A percentile compares a stretch with the other conserved stretches of the same genome.
Conservation (phyloP, 805 yeast genomes). For the Priceomyces medius region DNA sequence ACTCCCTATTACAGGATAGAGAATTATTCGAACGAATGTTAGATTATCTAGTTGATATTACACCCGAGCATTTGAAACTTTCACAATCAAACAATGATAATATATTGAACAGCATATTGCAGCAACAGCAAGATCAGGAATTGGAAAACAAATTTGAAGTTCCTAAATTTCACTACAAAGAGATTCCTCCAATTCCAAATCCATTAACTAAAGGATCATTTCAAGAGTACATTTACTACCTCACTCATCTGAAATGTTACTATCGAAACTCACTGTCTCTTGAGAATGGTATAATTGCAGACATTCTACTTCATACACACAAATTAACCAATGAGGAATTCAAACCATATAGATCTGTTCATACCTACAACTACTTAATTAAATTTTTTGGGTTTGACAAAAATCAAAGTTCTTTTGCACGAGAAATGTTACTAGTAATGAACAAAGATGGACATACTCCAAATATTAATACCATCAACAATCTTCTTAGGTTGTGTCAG, state of each 20-base stretch:
- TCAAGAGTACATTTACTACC: constrained; percentile 32
- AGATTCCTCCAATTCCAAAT: constrained; percentile 33
- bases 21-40: constrained; percentile 32
- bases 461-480: constrained; percentile 40
- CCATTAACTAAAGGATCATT: constrained; percentile 28
- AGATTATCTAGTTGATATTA: constrained; percentile 26
- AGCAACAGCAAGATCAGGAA: constrained; percentile 20
- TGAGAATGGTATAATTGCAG: constrained; percentile 35
- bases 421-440: constrained; percentile 41
- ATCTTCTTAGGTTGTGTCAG: constrained; percentile 29
- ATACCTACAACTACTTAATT: constrained; percentile 40
- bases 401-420: constrained; percentile 40
- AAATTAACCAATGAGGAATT: constrained; percentile 29
- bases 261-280: constrained; percentile 35
- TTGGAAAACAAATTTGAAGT: constrained; percentile 11
- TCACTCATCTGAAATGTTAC: constrained; percentile 34
- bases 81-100: constrained; percentile 13
- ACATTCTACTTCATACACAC: constrained; percentile 39
- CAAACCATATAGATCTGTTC: constrained; percentile 29
- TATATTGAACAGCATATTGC: constrained; percentile 15
- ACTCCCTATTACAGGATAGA: constrained; percentile 27
- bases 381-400: constrained; percentile 40
- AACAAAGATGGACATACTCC: constrained; percentile 40
- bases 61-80: constrained; percentile 29
- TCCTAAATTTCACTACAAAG: constrained; percentile 26